Conservation (phyloP, 805 yeast genomes). For the Sugiyamaella chiloensis region DNA sequence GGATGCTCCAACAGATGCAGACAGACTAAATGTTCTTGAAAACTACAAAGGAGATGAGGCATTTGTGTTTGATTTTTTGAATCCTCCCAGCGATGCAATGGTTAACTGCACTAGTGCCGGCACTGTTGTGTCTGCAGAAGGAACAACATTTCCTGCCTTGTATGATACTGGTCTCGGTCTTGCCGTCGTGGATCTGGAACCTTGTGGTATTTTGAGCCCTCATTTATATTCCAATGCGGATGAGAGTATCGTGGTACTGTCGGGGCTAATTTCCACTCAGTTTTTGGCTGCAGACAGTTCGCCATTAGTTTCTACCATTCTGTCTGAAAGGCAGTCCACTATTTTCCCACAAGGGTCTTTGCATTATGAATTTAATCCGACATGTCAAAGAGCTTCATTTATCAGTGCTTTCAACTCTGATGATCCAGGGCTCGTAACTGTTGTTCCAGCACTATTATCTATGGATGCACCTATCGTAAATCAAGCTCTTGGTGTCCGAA, state of each 20-base stretch:
- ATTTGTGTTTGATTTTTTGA: slow-evolving; percentile 20
- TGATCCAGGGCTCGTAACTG: slow-evolving; percentile 23
- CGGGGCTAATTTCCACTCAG: slow-evolving; percentile 20
- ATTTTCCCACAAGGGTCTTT: slow-evolving; percentile 24
- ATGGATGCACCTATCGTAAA: no score
- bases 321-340: slow-evolving; percentile 18
- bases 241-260: slow-evolving; percentile 19
- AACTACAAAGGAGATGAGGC: slow-evolving; percentile 14
- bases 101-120: slow-evolving; percentile 12
- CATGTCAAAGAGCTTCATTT: slow-evolving; percentile 19
- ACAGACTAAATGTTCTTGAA: slow-evolving; percentile 13
- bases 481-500: neutral
- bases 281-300: slow-evolving; percentile 16
- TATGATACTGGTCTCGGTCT: slow-evolving; percentile 19
- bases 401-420: slow-evolving; percentile 20
- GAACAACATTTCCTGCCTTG: slow-evolving; percentile 21
- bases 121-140: slow-evolving; percentile 15
- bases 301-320: slow-evolving; percentile 16
- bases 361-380: slow-evolving; percentile 24
- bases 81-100: slow-evolving; percentile 17
- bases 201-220: slow-evolving; percentile 23
- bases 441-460: slow-evolving; percentile 10
- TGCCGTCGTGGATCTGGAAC: slow-evolving; percentile 16
- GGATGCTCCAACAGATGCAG: slow-evolving; percentile 12
- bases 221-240: slow-evolving; percentile 21